phyloP scores from a whole-genome alignment of 208 protist genomes.

The Endotrypanum monterogeii region DNA sequence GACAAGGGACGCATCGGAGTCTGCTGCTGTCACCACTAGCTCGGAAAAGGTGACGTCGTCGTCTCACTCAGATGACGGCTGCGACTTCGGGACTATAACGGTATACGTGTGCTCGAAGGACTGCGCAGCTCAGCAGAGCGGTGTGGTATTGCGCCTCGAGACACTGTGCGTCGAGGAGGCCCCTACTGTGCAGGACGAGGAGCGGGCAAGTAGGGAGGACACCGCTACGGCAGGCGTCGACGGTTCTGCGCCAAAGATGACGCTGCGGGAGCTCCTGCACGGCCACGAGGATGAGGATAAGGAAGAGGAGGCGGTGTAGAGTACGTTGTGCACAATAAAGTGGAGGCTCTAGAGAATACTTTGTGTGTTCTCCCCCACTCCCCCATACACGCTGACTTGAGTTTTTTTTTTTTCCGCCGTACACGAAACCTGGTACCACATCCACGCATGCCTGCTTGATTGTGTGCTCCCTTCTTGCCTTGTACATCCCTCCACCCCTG shows the following conservation, averaged over 20 bases:
- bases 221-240: constrained; percentile 9
- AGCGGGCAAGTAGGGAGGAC: constrained; percentile 21
- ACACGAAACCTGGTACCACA: not conserved
- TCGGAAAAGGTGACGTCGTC: not conserved
- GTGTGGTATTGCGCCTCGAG: constrained; percentile 59
- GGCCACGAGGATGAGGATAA: constrained; percentile 7
- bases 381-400: too few species aligned
- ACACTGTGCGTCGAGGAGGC: constrained; percentile 67
- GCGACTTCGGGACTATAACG: constrained; percentile 81
- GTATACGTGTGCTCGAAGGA: constrained; percentile 73
- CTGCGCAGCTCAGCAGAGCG: constrained; percentile 43
- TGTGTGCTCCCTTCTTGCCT: not conserved
- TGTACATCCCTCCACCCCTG: not conserved
- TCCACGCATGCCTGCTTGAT: not conserved
- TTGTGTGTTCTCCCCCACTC: not conserved
- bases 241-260: constrained; percentile 10
- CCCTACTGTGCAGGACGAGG: constrained; percentile 35
- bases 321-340: not conserved
- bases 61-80: constrained; percentile 50
- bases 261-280: constrained; percentile 28
- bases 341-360: not conserved
- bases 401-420: not conserved
- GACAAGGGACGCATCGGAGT: not conserved
- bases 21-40: not conserved
- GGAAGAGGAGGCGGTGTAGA: constrained; percentile 1